Percentiles rank a stretch among this genome's conserved stretches.
Evolutionary conservation across 176 grass and related monocot genomes (phyloP).

Genomic region (Melocanna baccifera): DNA sequence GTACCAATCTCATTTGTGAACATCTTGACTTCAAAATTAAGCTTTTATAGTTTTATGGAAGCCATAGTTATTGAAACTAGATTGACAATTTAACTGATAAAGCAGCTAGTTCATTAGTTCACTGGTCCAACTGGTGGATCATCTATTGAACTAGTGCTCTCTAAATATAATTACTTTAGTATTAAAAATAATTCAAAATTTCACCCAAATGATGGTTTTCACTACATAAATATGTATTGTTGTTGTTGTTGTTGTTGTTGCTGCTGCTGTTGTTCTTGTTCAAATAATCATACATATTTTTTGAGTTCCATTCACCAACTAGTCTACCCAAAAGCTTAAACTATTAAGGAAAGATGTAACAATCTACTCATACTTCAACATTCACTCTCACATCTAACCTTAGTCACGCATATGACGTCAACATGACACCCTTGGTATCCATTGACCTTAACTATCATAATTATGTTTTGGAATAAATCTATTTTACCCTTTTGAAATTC

Average conservation of each 20-base stretch:
- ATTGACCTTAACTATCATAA: neutral
- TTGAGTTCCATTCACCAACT: neutral
- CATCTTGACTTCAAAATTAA: neutral
- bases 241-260: neutral
- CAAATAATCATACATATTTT: neutral
- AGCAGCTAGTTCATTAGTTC: neutral
- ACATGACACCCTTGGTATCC: neutral
- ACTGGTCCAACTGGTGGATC: neutral
- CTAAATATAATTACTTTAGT: neutral
- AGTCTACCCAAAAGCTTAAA: neutral
- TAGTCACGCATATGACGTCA: too few relatives aligned
- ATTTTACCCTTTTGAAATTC: too few relatives aligned
- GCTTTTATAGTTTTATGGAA: neutral
- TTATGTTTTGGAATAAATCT: too few relatives aligned
- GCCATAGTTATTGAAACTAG: neutral
- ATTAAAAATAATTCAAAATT: neutral
- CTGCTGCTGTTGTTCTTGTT: neutral
- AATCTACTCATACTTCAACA: neutral
- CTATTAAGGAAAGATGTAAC: neutral
- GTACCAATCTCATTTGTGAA: neutral
- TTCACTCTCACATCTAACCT: neutral
- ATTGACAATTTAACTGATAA: neutral
- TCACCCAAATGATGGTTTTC: neutral
- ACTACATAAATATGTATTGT: neutral
- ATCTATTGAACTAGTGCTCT: neutral